These are phyloP conservation scores for Yamadazyma friedrichii DNA, from an alignment of 1,139 yeast genomes.

Conservation along the genomic window DNA sequence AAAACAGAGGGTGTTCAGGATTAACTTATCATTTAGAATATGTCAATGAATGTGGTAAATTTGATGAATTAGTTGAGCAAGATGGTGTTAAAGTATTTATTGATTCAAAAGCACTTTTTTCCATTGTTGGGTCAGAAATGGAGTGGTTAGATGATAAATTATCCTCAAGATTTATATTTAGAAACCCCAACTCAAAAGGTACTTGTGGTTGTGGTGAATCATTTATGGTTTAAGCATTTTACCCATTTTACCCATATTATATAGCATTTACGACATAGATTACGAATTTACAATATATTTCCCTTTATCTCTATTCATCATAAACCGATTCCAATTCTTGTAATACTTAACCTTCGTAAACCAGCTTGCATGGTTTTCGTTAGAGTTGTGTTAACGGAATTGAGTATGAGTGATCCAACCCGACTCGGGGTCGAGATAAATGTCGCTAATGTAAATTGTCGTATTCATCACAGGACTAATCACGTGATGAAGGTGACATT, in stretches of 20 bases:
- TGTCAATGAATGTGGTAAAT: slow-evolving; percentile 85
- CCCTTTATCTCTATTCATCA: too few relatives aligned
- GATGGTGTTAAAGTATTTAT: slow-evolving; percentile 91
- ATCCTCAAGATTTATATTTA: slow-evolving; percentile 84
- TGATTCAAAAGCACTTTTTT: slow-evolving; percentile 92
- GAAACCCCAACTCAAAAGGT: slow-evolving; percentile 94
- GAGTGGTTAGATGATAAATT: slow-evolving; percentile 96
- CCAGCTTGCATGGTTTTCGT: too few relatives aligned
- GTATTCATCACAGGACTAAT: too few relatives aligned
- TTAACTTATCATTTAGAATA: slow-evolving; percentile 88
- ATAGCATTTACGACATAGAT: too few relatives aligned
- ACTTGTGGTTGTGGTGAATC: slow-evolving; percentile 99
- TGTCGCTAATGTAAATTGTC: too few relatives aligned
- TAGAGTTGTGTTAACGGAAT: too few relatives aligned
- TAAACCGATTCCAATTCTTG: too few relatives aligned
- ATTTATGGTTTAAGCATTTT: slow-evolving; percentile 68
- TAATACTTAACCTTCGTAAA: too few relatives aligned
- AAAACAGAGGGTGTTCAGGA: slow-evolving; percentile 95
- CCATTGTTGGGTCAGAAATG: slow-evolving; percentile 96
- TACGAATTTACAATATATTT: too few relatives aligned
- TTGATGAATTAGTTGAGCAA: slow-evolving; percentile 89
- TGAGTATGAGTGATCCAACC: not conserved
- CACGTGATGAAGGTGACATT: not conserved
- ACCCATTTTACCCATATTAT: too few relatives aligned
- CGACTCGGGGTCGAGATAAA: slow-evolving; percentile 6